Evolutionary conservation across 805 yeast species (phyloP).

Genomic region (Komagataella pseudopastoris): DNA sequence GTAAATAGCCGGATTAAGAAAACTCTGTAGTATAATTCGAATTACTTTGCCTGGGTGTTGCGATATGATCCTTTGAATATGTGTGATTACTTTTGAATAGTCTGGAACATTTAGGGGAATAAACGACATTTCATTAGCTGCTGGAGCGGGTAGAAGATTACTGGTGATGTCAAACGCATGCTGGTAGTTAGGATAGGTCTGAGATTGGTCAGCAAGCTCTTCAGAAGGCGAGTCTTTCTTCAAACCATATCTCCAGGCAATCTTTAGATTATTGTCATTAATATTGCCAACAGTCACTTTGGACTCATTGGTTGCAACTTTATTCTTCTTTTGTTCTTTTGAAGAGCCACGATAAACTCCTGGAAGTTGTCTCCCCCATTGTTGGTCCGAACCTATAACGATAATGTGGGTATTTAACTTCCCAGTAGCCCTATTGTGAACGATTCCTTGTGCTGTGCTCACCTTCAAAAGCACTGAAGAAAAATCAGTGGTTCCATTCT

Average conservation of each 20-base stretch:
- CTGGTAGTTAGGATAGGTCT: conserved; percentile 37
- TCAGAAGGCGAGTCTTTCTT: conserved; percentile 21
- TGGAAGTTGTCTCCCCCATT: conserved; percentile 62
- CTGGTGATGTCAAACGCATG: conserved; percentile 70
- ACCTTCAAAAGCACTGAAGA: conserved; percentile 53
- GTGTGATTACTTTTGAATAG: conserved; percentile 17
- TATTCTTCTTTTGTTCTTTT: conserved; percentile 50
- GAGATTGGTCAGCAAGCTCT: conserved; percentile 13
- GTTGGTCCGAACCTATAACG: conserved; percentile 42
- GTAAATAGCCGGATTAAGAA: conserved; percentile 69
- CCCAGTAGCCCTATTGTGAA: conserved; percentile 41
- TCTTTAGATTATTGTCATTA: conserved; percentile 41
- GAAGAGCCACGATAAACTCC: conserved; percentile 62
- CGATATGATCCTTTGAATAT: conserved; percentile 29
- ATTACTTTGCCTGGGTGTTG: conserved; percentile 33
- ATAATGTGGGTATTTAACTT: conserved; percentile 41
- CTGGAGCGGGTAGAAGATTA: conserved; percentile 53
- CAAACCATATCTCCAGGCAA: conserved; percentile 88
- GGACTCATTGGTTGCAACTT: conserved; percentile 41
- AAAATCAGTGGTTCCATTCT: conserved; percentile 82
- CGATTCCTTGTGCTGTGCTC: conserved; percentile 66
- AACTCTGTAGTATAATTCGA: conserved; percentile 61
- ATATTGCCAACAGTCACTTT: conserved; percentile 59
- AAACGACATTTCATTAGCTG: conserved; percentile 43
- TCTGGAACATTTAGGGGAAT: conserved; percentile 23